These are phyloP conservation scores for Mycosphaerella sp. DNA, from an alignment of 2,329 filamentous ascomycete genomes.

Conservation along the genomic window DNA sequence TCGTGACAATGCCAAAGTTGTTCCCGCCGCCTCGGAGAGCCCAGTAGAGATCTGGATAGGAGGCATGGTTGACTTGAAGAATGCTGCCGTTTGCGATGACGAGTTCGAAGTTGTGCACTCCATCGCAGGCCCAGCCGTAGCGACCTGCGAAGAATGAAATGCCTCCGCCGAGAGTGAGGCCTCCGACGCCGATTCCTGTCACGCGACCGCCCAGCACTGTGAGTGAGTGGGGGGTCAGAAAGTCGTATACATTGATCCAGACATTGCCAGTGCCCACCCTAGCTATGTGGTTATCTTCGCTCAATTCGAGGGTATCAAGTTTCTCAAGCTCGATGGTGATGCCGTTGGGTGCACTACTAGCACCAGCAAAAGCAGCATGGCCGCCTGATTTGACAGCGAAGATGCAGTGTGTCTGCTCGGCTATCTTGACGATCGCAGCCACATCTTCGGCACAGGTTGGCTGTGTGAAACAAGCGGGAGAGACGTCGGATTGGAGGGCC, in stretches of 20 bases:
- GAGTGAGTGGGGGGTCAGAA: constrained; percentile 17
- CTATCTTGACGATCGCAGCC: constrained; percentile 6
- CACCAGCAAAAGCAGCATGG: constrained; percentile 22
- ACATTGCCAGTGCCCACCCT: constrained; percentile 18
- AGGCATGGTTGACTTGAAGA: constrained; percentile 23
- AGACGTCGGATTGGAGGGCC: constrained; percentile 8
- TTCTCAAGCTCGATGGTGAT: constrained; percentile 24
- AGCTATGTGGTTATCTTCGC: constrained; percentile 7
- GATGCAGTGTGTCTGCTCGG: constrained; percentile 11
- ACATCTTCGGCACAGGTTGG: constrained; percentile 10
- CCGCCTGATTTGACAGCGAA: constrained; percentile 30
- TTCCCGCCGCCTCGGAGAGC: constrained; percentile 26
- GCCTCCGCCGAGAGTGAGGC: constrained; percentile 29
- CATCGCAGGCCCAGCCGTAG: constrained; percentile 31
- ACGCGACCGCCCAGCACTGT: constrained; percentile 26
- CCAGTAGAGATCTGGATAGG: constrained; percentile 24
- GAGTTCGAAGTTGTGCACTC: constrained; percentile 28
- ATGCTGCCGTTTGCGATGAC: constrained; percentile 25
- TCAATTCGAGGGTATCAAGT: constrained; percentile 19
- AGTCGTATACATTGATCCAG: constrained; percentile 20
- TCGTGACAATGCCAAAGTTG: constrained; percentile 31
- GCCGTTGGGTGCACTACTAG: constrained; percentile 22
- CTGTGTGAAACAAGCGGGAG: constrained; percentile 15
- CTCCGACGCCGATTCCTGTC: constrained; percentile 27
- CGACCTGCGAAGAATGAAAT: constrained; percentile 28